A percentile compares a stretch with the other conserved stretches of the same genome.
Evolutionary conservation across 345 rosid genomes (phyloP).

Genomic region (Eucalyptus sp.): DNA sequence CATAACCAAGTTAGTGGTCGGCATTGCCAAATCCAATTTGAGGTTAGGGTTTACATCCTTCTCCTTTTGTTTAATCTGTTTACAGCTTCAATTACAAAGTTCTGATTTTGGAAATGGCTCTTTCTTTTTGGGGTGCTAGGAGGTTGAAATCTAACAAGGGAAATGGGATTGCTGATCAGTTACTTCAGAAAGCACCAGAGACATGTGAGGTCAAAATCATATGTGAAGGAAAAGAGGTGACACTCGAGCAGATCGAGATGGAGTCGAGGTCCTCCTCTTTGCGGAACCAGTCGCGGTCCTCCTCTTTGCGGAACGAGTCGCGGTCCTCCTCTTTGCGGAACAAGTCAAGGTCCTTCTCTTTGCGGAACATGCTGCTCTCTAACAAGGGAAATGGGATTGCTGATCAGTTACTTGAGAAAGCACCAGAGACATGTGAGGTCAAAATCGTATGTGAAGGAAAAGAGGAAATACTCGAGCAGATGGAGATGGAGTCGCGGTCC

Average conservation of each 20-base stretch:
- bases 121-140: constrained; percentile 9
- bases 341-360: too few relatives aligned
- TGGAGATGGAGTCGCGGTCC: too few relatives aligned
- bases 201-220: constrained; percentile 48
- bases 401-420: constrained; percentile 35
- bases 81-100: not conserved
- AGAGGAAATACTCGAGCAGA: too few relatives aligned
- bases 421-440: constrained; percentile 41
- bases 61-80: not conserved
- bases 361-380: not conserved
- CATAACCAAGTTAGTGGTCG: constrained; percentile 68
- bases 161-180: constrained; percentile 38
- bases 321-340: too few relatives aligned
- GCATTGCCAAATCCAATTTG: constrained; percentile 44
- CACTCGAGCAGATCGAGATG: constrained; percentile 2
- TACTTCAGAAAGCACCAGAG: constrained; percentile 35
- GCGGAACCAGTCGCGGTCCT: too few relatives aligned
- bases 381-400: constrained; percentile 42
- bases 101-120: not conserved
- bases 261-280: not conserved
- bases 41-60: constrained; percentile 16
- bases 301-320: too few relatives aligned
- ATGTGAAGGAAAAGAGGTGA: constrained; percentile 52
- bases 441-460: constrained; percentile 47
- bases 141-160: constrained; percentile 39